phyloP scores from a whole-genome alignment of 1,284 basidiomycete species.

The Puccinia horiana region DNA sequence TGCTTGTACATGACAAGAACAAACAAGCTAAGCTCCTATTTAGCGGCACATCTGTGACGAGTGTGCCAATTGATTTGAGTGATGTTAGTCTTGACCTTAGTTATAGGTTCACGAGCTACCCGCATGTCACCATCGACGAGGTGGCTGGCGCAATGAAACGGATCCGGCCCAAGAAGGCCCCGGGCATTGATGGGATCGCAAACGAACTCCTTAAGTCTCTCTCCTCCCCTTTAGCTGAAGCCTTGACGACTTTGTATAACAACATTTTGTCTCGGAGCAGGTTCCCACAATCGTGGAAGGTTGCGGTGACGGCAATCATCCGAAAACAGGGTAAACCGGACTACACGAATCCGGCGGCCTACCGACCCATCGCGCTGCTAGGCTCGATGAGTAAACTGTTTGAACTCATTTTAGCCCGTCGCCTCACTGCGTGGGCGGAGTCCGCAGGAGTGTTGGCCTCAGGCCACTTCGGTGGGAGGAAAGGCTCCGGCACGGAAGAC shows the following conservation, averaged over 20 bases:
- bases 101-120: neutral
- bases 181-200: constrained; percentile 20
- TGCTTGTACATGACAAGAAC: too few relatives aligned
- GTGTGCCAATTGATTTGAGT: neutral
- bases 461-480: neutral
- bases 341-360: too few relatives aligned
- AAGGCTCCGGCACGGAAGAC: constrained; percentile 1
- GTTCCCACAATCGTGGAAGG: constrained; percentile 12
- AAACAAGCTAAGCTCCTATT: too few relatives aligned
- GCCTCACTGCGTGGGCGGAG: neutral
- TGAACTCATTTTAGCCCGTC: too few relatives aligned
- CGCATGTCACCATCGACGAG: neutral
- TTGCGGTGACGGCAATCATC: neutral
- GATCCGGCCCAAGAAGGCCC: neutral
- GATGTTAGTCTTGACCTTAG: neutral
- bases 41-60: neutral
- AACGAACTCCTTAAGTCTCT: neutral
- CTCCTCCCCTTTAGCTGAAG: neutral
- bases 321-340: too few relatives aligned
- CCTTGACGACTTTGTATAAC: neutral
- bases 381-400: too few relatives aligned
- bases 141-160: neutral
- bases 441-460: neutral
- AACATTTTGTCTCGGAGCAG: neutral
- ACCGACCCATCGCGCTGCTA: too few relatives aligned